phyloP scores from a whole-genome alignment of 2,329 filamentous ascomycete genomes.

The Ophiobolus disseminans region DNA sequence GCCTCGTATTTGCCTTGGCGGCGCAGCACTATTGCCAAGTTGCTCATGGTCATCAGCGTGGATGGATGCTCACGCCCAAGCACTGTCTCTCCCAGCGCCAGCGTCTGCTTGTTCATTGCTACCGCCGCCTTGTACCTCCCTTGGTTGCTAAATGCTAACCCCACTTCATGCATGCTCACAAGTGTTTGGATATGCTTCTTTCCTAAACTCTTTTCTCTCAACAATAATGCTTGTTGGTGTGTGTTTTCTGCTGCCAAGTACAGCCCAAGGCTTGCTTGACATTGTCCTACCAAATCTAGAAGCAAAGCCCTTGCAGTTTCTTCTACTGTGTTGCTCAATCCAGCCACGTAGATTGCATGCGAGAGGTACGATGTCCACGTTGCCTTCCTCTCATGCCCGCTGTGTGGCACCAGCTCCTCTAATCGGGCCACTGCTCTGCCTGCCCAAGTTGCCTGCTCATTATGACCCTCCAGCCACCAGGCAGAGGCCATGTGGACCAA shows the following conservation, averaged over 20 bases:
- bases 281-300: slow-evolving; percentile 15
- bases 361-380: slow-evolving; percentile 40
- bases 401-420: slow-evolving; percentile 27
- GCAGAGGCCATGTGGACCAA: slow-evolving; percentile 45
- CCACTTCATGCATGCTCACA: neutral
- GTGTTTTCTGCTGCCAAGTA: slow-evolving; percentile 13
- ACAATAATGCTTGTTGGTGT: slow-evolving; percentile 5
- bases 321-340: slow-evolving; percentile 5
- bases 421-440: slow-evolving; percentile 23
- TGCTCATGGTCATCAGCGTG: too few species aligned
- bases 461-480: slow-evolving; percentile 40
- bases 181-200: slow-evolving; percentile 1
- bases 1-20: too few species aligned
- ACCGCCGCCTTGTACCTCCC: slow-evolving; percentile 16
- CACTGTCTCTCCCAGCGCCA: too few species aligned
- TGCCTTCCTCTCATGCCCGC: slow-evolving; percentile 23
- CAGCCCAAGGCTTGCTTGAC: slow-evolving; percentile 13
- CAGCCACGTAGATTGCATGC: slow-evolving; percentile 28
- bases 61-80: too few species aligned
- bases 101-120: slow-evolving; percentile 3
- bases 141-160: slow-evolving; percentile 9
- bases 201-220: slow-evolving; percentile 9
- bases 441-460: slow-evolving; percentile 18
- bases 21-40: too few species aligned
- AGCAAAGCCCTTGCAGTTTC: slow-evolving; percentile 5